Evolutionary conservation across 306 rosid genomes (phyloP).

Genomic region (Rubus idaeus): DNA sequence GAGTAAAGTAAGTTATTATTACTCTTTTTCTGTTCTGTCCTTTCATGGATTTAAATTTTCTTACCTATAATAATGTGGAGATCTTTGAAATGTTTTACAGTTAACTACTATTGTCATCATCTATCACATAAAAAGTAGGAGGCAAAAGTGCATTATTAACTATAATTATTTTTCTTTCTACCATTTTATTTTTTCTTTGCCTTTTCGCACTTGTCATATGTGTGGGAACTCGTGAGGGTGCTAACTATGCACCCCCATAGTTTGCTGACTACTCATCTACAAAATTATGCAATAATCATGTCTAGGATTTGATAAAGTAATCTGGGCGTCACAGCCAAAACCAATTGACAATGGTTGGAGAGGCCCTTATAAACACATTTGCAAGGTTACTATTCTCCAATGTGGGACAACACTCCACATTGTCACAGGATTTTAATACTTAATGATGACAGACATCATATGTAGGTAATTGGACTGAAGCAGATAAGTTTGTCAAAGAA

Average conservation of each 20-base stretch:
- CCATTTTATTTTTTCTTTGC: neutral
- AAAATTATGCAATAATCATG: neutral
- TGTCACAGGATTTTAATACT: no score
- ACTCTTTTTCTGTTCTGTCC: conserved; percentile 14
- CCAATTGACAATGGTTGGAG: no score
- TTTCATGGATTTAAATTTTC: conserved; percentile 9
- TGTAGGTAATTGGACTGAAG: conserved; percentile 11
- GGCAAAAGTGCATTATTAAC: neutral
- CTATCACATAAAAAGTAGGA: neutral
- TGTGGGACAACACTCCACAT: no score
- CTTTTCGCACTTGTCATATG: neutral
- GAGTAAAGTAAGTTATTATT: conserved; percentile 66
- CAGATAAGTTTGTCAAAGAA: neutral
- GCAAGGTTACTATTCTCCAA: no score
- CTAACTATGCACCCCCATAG: neutral
- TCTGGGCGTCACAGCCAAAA: neutral
- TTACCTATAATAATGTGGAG: neutral
- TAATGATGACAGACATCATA: no score
- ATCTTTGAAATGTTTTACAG: neutral
- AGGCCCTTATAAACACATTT: no score
- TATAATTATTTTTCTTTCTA: conserved; percentile 5
- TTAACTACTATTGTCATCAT: neutral
- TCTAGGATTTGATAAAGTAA: neutral
- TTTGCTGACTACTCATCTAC: neutral
- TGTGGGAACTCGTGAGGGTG: neutral